Evolutionary conservation across 2,329 filamentous ascomycete species (phyloP).

Genomic region (Scedosporium boydii): DNA sequence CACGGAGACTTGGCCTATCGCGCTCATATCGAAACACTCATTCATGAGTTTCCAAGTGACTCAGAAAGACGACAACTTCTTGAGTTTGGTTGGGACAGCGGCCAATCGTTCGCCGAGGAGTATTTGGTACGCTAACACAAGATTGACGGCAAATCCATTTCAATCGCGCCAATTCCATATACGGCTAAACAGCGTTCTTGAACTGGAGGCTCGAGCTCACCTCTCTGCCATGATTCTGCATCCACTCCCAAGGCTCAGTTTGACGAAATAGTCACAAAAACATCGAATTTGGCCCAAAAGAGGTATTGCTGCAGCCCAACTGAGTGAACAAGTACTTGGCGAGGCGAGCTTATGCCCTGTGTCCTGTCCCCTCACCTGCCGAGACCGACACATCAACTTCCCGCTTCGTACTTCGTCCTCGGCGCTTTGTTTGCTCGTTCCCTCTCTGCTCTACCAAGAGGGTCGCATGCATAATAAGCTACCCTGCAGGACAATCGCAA

Average conservation of each 20-base stretch:
- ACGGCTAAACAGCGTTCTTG: not conserved
- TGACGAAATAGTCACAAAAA: not conserved
- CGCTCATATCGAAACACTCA: not conserved
- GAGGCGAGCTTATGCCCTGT: too few relatives aligned
- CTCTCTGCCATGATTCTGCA: not conserved
- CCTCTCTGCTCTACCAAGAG: not conserved
- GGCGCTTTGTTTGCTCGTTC: not conserved
- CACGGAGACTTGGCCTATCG: too few relatives aligned
- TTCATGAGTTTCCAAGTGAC: not conserved
- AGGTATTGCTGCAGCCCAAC: too few relatives aligned
- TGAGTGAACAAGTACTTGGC: too few relatives aligned
- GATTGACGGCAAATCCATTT: not conserved
- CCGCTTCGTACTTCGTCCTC: not conserved
- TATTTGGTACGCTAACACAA: not conserved
- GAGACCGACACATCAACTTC: not conserved
- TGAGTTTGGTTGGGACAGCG: too few relatives aligned
- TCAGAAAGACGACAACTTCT: too few relatives aligned
- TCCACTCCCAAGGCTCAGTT: not conserved
- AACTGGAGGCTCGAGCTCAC: not conserved
- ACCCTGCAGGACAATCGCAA: not conserved
- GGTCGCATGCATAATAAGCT: not conserved
- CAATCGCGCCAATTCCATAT: not conserved
- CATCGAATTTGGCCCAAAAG: too few relatives aligned
- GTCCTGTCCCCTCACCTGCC: not conserved
- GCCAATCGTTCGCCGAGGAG: not conserved